A percentile compares a stretch with the other conserved stretches of the same genome.
Conservation (phyloP, 2,329 filamentous ascomycete species). For the Aspergillus sp. region DNA sequence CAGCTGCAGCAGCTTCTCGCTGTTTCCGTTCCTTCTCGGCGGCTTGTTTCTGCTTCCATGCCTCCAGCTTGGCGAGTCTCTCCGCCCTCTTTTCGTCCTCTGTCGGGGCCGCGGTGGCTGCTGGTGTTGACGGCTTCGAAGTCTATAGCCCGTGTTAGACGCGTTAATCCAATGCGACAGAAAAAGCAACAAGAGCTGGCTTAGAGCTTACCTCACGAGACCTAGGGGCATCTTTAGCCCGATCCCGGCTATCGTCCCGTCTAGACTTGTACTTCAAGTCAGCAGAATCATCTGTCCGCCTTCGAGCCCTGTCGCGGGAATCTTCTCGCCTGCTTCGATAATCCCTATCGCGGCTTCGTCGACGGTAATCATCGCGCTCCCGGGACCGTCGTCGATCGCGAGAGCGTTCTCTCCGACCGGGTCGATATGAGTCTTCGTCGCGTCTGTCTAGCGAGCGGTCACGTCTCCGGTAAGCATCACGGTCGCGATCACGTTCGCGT, state of each 20-base stretch:
- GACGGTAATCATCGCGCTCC: slow-evolving; percentile 58
- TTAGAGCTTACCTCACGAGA: slow-evolving; percentile 55
- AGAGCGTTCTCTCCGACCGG: slow-evolving; percentile 62
- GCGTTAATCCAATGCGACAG: neutral
- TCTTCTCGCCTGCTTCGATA: slow-evolving; percentile 71
- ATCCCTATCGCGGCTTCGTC: slow-evolving; percentile 69
- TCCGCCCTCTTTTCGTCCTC: slow-evolving; percentile 79
- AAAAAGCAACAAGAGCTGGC: slow-evolving; percentile 29
- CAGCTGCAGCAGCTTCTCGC: slow-evolving; percentile 63
- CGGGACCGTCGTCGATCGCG: slow-evolving; percentile 65
- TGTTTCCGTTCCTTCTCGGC: slow-evolving; percentile 73
- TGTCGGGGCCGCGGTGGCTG: slow-evolving; percentile 52
- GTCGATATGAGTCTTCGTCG: slow-evolving; percentile 61
- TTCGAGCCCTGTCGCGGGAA: slow-evolving; percentile 66
- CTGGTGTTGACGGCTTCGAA: slow-evolving; percentile 53
- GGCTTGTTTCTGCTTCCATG: slow-evolving; percentile 86
- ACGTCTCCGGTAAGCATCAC: slow-evolving; percentile 63
- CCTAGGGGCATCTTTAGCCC: slow-evolving; percentile 54
- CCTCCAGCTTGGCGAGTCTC: slow-evolving; percentile 76
- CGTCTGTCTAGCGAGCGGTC: slow-evolving; percentile 65
- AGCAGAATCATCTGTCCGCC: slow-evolving; percentile 69
- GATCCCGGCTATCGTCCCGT: slow-evolving; percentile 65
- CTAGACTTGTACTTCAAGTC: slow-evolving; percentile 68
- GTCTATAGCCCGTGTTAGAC: slow-evolving; percentile 39
- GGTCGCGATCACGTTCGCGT: slow-evolving; percentile 57